Base-by-base conservation (phyloP, 2,329 filamentous ascomycete species). In the Xylaria multiplex region DNA sequence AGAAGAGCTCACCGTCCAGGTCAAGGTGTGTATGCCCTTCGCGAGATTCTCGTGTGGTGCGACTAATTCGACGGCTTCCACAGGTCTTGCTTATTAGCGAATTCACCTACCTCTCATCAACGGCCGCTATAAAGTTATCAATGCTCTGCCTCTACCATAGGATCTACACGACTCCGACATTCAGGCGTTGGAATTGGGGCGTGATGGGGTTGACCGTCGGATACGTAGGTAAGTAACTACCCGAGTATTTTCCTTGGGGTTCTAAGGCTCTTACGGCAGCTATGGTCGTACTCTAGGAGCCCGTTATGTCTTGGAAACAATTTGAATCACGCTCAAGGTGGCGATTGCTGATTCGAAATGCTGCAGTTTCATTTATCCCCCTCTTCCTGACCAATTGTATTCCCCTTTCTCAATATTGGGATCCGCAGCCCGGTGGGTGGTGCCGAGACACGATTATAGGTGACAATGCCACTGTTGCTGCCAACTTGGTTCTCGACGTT, bases 361-460 rank as follows among this genome's bases (percentile, higher is more conserved):
- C 37, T 24, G 13, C 19, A 68, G 66, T 78, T n/a, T 64, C 69
- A 2, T 75, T 77, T 54, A 69, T 77, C 27, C 69, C 75, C n/a
- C 46, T 78, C 9, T 75, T 75, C 62, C 72, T 76, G 50, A 75
- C 74, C 54, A 75, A 75, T 43, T 79, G 77, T 62, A 53, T 70
- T 9, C 77, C 77, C 0, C 60, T 78, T 13, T 68, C 70, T 16
- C 73, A 73, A 27, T 72, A 74, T 14, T 79, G 77, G 77, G 69
- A 74, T n/a, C 71, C 73, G 2, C 64, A 68, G 7, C 72, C 75
- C 2, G 69, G 68, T 0, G 81, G 80, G 14, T 74, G 74, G 64
- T 84, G 82, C 65, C 77, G 83, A n/a, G 64, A 72, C 42, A 64
- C 70, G 46, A 45, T 66, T 11, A 65, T 68, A 50, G 53, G 65